Conservation (phyloP, 352 stramenopile species). For the Phytophthora chlamydospora region DNA sequence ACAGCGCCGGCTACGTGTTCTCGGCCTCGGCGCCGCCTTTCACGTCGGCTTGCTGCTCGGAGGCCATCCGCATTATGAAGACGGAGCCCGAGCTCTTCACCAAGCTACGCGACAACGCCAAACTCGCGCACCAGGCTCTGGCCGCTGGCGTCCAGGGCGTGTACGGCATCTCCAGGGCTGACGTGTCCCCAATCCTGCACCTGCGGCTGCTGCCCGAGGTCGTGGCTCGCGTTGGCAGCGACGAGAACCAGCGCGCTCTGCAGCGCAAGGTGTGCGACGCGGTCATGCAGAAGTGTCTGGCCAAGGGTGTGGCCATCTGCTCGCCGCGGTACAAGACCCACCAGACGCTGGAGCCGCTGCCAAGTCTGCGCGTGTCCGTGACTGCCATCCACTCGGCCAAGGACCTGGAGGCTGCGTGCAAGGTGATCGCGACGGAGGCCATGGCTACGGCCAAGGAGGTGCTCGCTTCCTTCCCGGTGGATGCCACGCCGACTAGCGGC, state of each 20-base stretch:
- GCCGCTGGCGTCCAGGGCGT: constrained; percentile 39
- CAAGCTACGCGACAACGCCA: constrained; percentile 69
- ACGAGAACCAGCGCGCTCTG: constrained; percentile 55
- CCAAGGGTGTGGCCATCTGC: constrained; percentile 73
- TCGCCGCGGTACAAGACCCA: constrained; percentile 76
- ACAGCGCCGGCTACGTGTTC: constrained; percentile 98
- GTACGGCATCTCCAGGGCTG: constrained; percentile 64
- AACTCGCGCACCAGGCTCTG: constrained; percentile 64
- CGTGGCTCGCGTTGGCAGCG: constrained; percentile 41
- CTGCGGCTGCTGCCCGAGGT: constrained; percentile 59
- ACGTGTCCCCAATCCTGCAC: constrained; percentile 76
- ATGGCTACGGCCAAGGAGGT: constrained; percentile 55
- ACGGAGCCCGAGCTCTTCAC: constrained; percentile 77
- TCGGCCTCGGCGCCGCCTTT: constrained; percentile 98
- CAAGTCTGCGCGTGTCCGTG: constrained; percentile 79
- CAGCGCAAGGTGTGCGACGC: constrained; percentile 68
- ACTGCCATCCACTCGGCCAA: constrained; percentile 69
- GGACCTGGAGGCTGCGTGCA: constrained; percentile 63
- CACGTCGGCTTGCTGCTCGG: constrained; percentile 89
- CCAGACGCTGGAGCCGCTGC: constrained; percentile 62
- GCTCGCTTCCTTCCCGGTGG: constrained; percentile 40
- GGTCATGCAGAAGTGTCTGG: constrained; percentile 66
- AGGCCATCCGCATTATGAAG: constrained; percentile 87
- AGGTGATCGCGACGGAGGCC: constrained; percentile 63
- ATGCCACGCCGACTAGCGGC: constrained; percentile 25